These are phyloP conservation scores for Neurospora tetraspora DNA, from an alignment of 495 filamentous ascomycete genomes.

Conservation along the genomic window DNA sequence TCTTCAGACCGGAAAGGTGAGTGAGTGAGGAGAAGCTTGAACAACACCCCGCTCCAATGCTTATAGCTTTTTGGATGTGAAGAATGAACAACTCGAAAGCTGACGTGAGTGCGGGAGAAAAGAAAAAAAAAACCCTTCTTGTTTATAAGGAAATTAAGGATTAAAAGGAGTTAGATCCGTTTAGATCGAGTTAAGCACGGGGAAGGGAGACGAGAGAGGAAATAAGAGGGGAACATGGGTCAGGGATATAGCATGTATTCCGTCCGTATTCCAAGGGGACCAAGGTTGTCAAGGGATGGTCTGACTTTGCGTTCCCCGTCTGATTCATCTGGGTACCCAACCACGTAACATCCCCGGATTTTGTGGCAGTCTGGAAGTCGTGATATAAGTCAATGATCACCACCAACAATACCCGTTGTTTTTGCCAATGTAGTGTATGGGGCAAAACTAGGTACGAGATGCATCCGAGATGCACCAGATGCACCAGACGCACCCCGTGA, in stretches of 20 bases:
- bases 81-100: background rate
- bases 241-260: background rate
- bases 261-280: background rate
- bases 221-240: slow-evolving; percentile 2
- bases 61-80: background rate
- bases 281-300: background rate
- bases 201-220: slow-evolving; percentile 10
- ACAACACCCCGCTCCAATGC: background rate
- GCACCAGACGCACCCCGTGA: background rate
- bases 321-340: background rate
- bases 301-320: background rate
- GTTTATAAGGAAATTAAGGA: background rate
- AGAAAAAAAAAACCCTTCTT: background rate
- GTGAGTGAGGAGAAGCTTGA: background rate
- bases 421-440: background rate
- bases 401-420: background rate
- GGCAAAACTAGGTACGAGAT: background rate
- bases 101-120: background rate
- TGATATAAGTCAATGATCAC: background rate
- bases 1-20: background rate
- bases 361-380: background rate
- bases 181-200: slow-evolving; percentile 2
- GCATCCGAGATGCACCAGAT: background rate
- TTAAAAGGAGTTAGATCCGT: background rate
- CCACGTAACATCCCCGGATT: background rate